Base-by-base conservation (phyloP, 495 filamentous ascomycete genomes). In the Hypomontagnella monticulosa region DNA sequence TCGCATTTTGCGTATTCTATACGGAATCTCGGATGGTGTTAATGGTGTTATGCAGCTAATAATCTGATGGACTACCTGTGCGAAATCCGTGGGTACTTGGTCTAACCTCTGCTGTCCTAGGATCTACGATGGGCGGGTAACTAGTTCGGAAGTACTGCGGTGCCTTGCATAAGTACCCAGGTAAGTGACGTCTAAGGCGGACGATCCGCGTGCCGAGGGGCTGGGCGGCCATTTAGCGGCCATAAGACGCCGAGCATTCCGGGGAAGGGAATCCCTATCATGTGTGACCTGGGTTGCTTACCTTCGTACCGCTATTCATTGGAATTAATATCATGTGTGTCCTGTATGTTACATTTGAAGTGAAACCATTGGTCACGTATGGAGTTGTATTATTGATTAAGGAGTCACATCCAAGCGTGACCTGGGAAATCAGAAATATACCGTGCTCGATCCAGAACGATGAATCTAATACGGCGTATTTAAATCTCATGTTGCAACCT, bases 151-250 rank as follows among this genome's bases (percentile, higher is more conserved):
- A 44, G 53, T 67, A 57, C 19, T 44, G 58, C 58, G 64, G 64
- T 67, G 11, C 64, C 64, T 67, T 67, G 58, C 64, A 67, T 67
- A 67, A 16, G 57, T 61, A 61, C 56, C 34, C 10, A 27, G 27
- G 36, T n/a, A 55, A 46, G 34, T 56, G 27, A 44, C 20, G 57
- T 57, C 36, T 61, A 56, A 30, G 23, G 44, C 44, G 27, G 44
- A 38, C 36, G 63, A 61, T 57, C 52, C 4, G 7, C 37, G 43
- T 30, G 46, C 52, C 52, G 46, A 27, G 46, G 33, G 51, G 19
- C 36, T 40, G 50, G 43, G 14, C 23, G 51, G 38, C 36, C 43
- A 52, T 52, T 40, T 10, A 18, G 20, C 36, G 36, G 40, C 30
- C 46, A 51, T 43, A 19, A 30, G 15, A 18, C 33, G 14, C 65